A percentile compares a stretch with the other conserved stretches of the same genome.
These are phyloP conservation scores for Polytrichum commune DNA, from an alignment of 225 moss, liverwort and hornwort species.

Conservation along the genomic window DNA sequence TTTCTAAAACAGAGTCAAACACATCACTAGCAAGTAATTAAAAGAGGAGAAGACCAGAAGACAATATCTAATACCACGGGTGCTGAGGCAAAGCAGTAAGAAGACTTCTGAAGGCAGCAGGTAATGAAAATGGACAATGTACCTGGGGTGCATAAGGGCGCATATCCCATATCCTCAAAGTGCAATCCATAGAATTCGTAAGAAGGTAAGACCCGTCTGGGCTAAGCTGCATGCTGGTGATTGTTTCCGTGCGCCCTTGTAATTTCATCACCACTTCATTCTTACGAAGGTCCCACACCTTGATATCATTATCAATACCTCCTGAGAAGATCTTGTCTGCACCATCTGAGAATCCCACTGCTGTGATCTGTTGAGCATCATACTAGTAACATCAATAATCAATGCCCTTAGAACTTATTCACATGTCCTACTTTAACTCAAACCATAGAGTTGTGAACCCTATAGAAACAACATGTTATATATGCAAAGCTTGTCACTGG, in stretches of 20 bases:
- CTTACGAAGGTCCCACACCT: slow-evolving; percentile 98
- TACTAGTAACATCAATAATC: not conserved
- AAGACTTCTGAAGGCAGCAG: not conserved
- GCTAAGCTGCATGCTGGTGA: slow-evolving; percentile 93
- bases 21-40: too few species aligned
- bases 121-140: not conserved
- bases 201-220: slow-evolving; percentile 95
- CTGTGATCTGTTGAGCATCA: slow-evolving; percentile 59
- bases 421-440: too few species aligned
- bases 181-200: slow-evolving; percentile 96
- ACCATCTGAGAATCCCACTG: slow-evolving; percentile 90
- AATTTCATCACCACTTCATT: slow-evolving; percentile 94
- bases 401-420: too few species aligned
- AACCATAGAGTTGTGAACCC: too few species aligned
- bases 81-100: slow-evolving; percentile 1
- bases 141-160: slow-evolving; percentile 88
- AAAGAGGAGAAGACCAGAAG: too few species aligned
- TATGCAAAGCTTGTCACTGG: too few species aligned
- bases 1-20: too few species aligned
- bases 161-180: slow-evolving; percentile 95
- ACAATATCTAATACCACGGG: not conserved
- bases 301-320: slow-evolving; percentile 93
- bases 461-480: too few species aligned
- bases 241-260: slow-evolving; percentile 88
- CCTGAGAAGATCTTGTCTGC: slow-evolving; percentile 91